Evolutionary conservation across 2,329 filamentous ascomycete genomes (phyloP).

Genomic region (Periconia digitata): DNA sequence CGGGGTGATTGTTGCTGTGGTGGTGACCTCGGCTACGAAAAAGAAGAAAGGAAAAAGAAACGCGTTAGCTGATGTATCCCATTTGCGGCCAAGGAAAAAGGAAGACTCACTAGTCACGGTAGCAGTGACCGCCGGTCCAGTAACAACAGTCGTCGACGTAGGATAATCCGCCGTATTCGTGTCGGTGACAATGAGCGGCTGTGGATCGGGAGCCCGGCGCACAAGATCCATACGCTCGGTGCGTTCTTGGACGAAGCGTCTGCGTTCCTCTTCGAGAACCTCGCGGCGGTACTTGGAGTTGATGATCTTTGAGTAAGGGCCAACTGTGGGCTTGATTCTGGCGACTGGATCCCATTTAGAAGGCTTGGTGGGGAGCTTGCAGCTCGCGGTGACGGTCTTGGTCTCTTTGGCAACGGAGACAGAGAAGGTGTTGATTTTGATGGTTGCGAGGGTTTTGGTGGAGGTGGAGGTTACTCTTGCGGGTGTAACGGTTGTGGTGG

Average conservation of each 20-base stretch:
- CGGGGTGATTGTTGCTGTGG: slow-evolving; percentile 22
- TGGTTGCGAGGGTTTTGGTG: slow-evolving; percentile 30
- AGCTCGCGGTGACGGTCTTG: slow-evolving; percentile 35
- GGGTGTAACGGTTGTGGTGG: slow-evolving; percentile 26
- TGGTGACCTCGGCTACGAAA: slow-evolving; percentile 9
- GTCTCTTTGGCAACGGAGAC: slow-evolving; percentile 19
- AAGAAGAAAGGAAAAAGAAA: neutral
- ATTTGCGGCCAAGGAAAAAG: neutral
- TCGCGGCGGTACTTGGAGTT: slow-evolving; percentile 24
- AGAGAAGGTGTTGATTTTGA: slow-evolving; percentile 22
- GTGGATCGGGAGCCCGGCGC: slow-evolving; percentile 39
- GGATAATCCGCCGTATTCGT: slow-evolving; percentile 28
- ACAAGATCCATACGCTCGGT: slow-evolving; percentile 22
- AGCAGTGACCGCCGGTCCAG: slow-evolving; percentile 17
- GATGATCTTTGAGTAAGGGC: slow-evolving; percentile 8
- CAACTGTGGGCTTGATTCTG: slow-evolving; percentile 29
- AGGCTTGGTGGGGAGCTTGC: slow-evolving; percentile 25
- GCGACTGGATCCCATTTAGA: slow-evolving; percentile 24
- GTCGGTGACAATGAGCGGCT: slow-evolving; percentile 36
- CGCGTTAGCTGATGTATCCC: neutral
- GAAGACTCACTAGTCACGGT: slow-evolving; percentile 15
- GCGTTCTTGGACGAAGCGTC: slow-evolving; percentile 21
- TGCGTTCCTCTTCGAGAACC: slow-evolving; percentile 6
- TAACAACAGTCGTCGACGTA: slow-evolving; percentile 26
- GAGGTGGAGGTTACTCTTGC: slow-evolving; percentile 23